Percentiles rank a stretch among this genome's conserved stretches.
phyloP scores from a whole-genome alignment of 2,329 filamentous ascomycete genomes.

The Penicillium sp. region DNA sequence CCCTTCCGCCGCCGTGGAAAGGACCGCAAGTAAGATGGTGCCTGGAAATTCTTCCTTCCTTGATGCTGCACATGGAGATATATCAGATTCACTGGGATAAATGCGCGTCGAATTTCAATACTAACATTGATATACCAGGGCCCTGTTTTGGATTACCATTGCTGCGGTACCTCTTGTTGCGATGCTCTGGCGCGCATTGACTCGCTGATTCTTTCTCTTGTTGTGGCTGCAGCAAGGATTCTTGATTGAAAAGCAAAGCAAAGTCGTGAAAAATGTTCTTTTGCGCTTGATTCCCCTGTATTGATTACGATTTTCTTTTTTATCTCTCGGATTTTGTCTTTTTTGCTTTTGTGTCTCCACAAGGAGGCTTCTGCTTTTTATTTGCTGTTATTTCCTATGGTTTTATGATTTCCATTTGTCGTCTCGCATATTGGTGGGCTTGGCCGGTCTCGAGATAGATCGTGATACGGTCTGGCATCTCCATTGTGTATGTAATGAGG shows the following conservation, averaged over 20 bases:
- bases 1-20: conserved; percentile 40
- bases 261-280: conserved; percentile 21
- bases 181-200: conserved; percentile 31
- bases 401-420: conserved; percentile 26
- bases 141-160: conserved; percentile 31
- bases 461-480: conserved; percentile 2
- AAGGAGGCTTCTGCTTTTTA: conserved; percentile 2
- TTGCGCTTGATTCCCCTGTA: conserved; percentile 37
- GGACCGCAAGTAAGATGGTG: conserved; percentile 28
- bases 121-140: conserved; percentile 34
- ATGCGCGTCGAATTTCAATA: conserved; percentile 16
- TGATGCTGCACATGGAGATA: conserved; percentile 9
- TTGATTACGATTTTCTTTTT: conserved; percentile 27
- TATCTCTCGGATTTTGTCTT: conserved; percentile 18
- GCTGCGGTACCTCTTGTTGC: conserved; percentile 31
- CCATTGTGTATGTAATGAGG: conserved; percentile 13
- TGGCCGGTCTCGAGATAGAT: conserved; percentile 9
- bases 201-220: conserved; percentile 20
- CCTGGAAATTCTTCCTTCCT: background rate
- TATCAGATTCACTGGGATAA: conserved; percentile 1
- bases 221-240: background rate
- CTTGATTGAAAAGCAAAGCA: conserved; percentile 1
- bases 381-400: conserved; percentile 6
- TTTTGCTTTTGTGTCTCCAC: conserved; percentile 11
- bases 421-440: conserved; percentile 17